phyloP scores from a whole-genome alignment of 139 green algal species.

The Tetraselmis striata region DNA sequence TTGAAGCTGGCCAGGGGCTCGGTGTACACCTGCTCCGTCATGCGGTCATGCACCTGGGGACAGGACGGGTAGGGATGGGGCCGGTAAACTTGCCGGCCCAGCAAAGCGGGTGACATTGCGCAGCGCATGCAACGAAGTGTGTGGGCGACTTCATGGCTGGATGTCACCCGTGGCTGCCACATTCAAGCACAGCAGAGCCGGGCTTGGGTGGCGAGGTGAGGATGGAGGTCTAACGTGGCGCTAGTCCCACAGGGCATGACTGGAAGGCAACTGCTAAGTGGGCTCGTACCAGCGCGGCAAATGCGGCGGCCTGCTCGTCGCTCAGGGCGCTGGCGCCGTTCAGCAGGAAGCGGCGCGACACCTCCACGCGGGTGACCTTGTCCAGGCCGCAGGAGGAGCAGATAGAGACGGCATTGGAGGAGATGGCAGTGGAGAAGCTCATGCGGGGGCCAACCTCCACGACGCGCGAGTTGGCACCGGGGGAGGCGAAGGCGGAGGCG shows the following conservation, averaged over 20 bases:
- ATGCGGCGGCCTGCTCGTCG: slow-evolving; percentile 23
- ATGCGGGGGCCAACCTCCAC: slow-evolving; percentile 87
- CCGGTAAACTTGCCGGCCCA: too few species aligned
- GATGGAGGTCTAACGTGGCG: too few species aligned
- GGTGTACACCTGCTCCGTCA: slow-evolving; percentile 93
- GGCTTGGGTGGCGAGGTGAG: too few species aligned
- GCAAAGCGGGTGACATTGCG: too few species aligned
- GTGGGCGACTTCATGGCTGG: too few species aligned
- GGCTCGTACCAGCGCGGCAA: slow-evolving; percentile 47
- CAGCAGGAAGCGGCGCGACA: slow-evolving; percentile 31
- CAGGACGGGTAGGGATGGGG: too few species aligned
- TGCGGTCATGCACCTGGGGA: slow-evolving; percentile 86
- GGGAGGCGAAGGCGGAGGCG: slow-evolving; percentile 30
- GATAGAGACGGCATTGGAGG: slow-evolving; percentile 95
- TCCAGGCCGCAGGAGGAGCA: slow-evolving; percentile 77
- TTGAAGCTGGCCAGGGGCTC: slow-evolving; percentile 64
- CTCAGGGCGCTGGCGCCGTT: slow-evolving; percentile 13
- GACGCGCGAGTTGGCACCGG: slow-evolving; percentile 13
- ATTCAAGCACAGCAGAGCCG: too few species aligned
- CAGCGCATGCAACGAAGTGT: too few species aligned
- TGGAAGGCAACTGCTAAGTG: too few species aligned
- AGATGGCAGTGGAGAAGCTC: slow-evolving; percentile 93
- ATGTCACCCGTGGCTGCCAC: too few species aligned
- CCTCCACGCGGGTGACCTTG: slow-evolving; percentile 56
- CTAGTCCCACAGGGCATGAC: too few species aligned